phyloP scores from a whole-genome alignment of 2,329 filamentous ascomycete species.

The Ophiostoma populinum region DNA sequence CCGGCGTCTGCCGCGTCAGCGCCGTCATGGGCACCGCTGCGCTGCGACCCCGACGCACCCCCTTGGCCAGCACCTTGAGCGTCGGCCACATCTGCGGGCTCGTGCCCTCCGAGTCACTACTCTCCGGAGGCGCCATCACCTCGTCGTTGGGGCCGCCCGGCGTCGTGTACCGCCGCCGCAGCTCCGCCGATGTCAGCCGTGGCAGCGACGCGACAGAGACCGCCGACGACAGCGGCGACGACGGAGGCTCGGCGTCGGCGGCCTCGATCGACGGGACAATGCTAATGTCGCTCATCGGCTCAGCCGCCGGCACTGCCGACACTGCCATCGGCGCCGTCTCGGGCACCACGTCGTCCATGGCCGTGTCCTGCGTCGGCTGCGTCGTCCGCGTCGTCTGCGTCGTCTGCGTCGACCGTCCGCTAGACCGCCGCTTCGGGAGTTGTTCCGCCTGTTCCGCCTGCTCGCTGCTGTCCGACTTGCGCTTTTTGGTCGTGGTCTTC shows the following conservation, averaged over 20 bases:
- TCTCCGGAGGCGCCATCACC: constrained; percentile 36
- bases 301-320: background rate
- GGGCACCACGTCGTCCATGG: background rate
- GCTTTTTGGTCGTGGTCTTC: constrained; percentile 6
- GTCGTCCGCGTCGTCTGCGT: background rate
- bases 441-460: constrained; percentile 7
- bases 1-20: constrained; percentile 22
- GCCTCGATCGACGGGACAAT: constrained; percentile 1
- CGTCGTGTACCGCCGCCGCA: constrained; percentile 20
- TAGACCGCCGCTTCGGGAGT: constrained; percentile 6
- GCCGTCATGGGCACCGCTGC: constrained; percentile 11
- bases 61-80: constrained; percentile 31
- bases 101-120: constrained; percentile 29
- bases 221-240: constrained; percentile 17
- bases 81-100: constrained; percentile 33
- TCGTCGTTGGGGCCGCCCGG: constrained; percentile 19
- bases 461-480: constrained; percentile 11
- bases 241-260: constrained; percentile 5
- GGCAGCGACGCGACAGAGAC: constrained; percentile 3
- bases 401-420: background rate
- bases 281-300: background rate
- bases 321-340: background rate
- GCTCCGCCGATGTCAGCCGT: constrained; percentile 6
- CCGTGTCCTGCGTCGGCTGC: background rate
- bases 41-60: constrained; percentile 17